Percentiles rank a stretch among this genome's conserved stretches.
Conservation (phyloP, 2,329 filamentous ascomycete species). For the Fusarium clavum region DNA sequence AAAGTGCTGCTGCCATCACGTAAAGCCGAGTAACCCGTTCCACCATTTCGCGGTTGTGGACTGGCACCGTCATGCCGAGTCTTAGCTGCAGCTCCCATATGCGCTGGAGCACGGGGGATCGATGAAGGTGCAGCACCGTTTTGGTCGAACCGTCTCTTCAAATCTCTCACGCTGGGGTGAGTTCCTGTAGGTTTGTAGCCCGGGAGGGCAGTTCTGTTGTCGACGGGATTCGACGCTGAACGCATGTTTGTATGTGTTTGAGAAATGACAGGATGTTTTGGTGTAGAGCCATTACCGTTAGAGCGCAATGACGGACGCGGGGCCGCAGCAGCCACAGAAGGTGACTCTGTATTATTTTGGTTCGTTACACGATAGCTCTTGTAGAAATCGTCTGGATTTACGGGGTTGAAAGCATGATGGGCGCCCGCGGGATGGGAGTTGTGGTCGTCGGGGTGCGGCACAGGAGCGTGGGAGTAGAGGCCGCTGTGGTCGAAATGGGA, state of each 20-base stretch:
- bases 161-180: constrained; percentile 81
- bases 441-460: constrained; percentile 42
- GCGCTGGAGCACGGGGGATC: constrained; percentile 52
- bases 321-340: constrained; percentile 55
- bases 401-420: constrained; percentile 55
- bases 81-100: constrained; percentile 50
- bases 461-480: constrained; percentile 41
- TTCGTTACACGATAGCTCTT: constrained; percentile 59
- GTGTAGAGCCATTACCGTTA: constrained; percentile 62
- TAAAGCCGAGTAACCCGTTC: constrained; percentile 56
- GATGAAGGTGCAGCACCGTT: constrained; percentile 54
- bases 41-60: constrained; percentile 51
- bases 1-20: constrained; percentile 50
- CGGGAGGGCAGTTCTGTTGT: constrained; percentile 54
- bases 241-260: constrained; percentile 58
- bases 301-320: constrained; percentile 60
- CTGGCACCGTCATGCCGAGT: constrained; percentile 51
- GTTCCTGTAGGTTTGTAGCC: constrained; percentile 51
- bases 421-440: constrained; percentile 39
- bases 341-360: constrained; percentile 51
- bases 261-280: constrained; percentile 59
- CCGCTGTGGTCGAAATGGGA: constrained; percentile 31
- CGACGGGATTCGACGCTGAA: constrained; percentile 68
- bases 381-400: constrained; percentile 68
- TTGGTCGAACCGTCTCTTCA: constrained; percentile 83